phyloP scores from a whole-genome alignment of 2,329 filamentous ascomycete species.

The Venturia asperata region DNA sequence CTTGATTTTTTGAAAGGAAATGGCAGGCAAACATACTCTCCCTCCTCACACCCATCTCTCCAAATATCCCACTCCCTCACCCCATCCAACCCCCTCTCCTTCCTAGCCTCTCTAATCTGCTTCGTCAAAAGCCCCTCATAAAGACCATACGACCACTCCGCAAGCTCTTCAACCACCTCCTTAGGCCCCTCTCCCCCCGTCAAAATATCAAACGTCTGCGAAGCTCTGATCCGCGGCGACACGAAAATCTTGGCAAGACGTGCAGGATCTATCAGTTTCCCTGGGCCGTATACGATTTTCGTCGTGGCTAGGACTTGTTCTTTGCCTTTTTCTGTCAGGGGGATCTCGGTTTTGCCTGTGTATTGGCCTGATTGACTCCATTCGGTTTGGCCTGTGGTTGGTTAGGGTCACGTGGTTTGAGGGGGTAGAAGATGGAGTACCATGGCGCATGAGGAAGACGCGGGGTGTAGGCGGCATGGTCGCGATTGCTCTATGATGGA shows the following conservation, averaged over 20 bases:
- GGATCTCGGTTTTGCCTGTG: conserved; percentile 14
- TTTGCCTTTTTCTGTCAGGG: conserved; percentile 27
- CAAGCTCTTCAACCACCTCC: conserved; percentile 8
- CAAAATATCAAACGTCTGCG: conserved; percentile 39
- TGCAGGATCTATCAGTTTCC: conserved; percentile 46
- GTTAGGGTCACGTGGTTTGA: not conserved
- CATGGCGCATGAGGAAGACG: conserved; percentile 18
- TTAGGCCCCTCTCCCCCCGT: not conserved
- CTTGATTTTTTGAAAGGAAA: too few relatives aligned
- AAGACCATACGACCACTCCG: conserved; percentile 18
- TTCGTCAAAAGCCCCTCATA: conserved; percentile 18
- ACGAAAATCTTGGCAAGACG: conserved; percentile 43
- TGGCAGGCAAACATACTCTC: conserved; percentile 47
- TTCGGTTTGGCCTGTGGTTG: conserved; percentile 15
- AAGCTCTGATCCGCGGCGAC: conserved; percentile 45
- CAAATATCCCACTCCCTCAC: conserved; percentile 73
- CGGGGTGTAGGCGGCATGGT: conserved; percentile 8
- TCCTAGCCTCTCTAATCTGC: conserved; percentile 33
- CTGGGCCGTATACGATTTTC: conserved; percentile 42
- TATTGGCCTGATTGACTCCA: conserved; percentile 17
- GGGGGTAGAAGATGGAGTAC: not conserved
- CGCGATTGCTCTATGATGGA: not conserved
- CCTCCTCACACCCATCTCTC: conserved; percentile 78
- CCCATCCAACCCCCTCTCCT: conserved; percentile 48
- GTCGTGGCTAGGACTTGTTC: conserved; percentile 42